Evolutionary conservation across 345 rosid species (phyloP).

Genomic region (Lenwebbia sp.): DNA sequence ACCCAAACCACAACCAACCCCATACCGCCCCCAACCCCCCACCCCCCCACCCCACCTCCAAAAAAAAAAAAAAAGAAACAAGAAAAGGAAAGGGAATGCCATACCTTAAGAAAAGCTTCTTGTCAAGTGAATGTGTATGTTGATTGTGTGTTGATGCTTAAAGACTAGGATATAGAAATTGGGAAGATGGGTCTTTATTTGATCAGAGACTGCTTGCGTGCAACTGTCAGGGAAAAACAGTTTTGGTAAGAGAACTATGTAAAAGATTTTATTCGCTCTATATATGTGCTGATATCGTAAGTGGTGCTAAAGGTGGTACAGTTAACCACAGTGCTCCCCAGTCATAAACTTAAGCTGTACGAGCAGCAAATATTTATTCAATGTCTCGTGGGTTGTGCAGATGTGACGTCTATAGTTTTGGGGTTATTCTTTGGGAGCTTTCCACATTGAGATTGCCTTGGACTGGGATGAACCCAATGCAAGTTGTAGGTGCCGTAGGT

Average conservation of each 20-base stretch:
- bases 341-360: not conserved
- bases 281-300: not conserved
- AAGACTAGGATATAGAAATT: not conserved
- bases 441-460: conserved; percentile 90
- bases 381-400: conserved; percentile 25
- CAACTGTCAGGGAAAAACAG: not conserved
- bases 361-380: not conserved
- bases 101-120: not conserved
- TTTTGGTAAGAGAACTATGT: not conserved
- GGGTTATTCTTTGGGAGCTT: conserved; percentile 97
- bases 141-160: not conserved
- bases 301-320: not conserved
- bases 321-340: not conserved
- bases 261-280: not conserved
- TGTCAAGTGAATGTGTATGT: not conserved
- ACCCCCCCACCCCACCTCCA: too few relatives aligned
- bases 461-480: conserved; percentile 99
- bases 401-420: conserved; percentile 98
- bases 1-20: too few relatives aligned
- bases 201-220: not conserved
- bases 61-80: too few relatives aligned
- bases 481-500: conserved; percentile 99
- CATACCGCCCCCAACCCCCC: too few relatives aligned
- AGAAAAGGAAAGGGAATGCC: too few relatives aligned
- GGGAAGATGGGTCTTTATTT: not conserved